Conservation (phyloP, 768 basidiomycete species). For the Serpula lacrymans region DNA sequence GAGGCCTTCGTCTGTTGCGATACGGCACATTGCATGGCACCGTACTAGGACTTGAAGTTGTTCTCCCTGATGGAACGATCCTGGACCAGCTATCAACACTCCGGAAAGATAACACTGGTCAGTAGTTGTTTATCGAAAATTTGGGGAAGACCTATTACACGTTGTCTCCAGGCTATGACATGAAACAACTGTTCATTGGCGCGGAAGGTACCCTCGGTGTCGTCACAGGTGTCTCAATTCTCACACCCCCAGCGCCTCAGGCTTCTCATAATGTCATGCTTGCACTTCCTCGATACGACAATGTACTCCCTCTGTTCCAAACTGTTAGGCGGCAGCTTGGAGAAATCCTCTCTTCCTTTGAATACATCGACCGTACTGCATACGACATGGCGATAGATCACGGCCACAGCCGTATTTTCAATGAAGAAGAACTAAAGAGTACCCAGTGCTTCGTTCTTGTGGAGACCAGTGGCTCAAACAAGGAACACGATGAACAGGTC, state of each 20-base stretch:
- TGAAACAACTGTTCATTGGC: slow-evolving; percentile 98
- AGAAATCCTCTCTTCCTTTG: slow-evolving; percentile 96
- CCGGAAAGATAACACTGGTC: slow-evolving; percentile 97
- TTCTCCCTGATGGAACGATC: slow-evolving; percentile 90
- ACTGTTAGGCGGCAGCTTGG: slow-evolving; percentile 79
- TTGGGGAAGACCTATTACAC: neutral
- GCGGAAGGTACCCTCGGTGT: slow-evolving; percentile 95
- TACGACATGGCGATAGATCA: slow-evolving; percentile 84
- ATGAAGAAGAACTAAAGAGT: slow-evolving; percentile 69
- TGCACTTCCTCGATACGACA: slow-evolving; percentile 81
- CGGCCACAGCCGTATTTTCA: slow-evolving; percentile 74
- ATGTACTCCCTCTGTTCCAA: slow-evolving; percentile 82
- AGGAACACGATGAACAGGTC: slow-evolving; percentile 93
- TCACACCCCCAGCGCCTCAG: slow-evolving; percentile 79
- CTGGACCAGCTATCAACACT: slow-evolving; percentile 86
- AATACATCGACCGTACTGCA: slow-evolving; percentile 87
- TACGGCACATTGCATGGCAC: slow-evolving; percentile 95
- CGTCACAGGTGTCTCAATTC: slow-evolving; percentile 91
- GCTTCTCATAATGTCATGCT: slow-evolving; percentile 91
- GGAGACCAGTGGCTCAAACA: slow-evolving; percentile 91
- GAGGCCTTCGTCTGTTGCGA: slow-evolving; percentile 89
- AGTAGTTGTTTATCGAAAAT: slow-evolving; percentile 14
- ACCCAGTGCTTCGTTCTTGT: slow-evolving; percentile 88
- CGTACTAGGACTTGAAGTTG: slow-evolving; percentile 93
- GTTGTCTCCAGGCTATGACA: slow-evolving; percentile 80